phyloP scores from a whole-genome alignment of 176 grass and related monocot genomes.

The Triticum urartu region DNA sequence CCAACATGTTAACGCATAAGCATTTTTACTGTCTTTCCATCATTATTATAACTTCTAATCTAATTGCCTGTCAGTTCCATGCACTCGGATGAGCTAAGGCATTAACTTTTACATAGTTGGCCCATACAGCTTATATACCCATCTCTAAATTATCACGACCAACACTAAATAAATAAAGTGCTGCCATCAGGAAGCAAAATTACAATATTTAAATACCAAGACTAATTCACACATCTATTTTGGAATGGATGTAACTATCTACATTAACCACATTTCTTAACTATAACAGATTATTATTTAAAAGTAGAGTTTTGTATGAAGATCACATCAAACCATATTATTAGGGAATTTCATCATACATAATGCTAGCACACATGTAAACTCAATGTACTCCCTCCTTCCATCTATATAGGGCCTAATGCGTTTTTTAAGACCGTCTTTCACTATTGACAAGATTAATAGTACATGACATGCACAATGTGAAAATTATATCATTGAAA shows the following conservation, averaged over 20 bases:
- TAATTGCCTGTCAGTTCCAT: neutral
- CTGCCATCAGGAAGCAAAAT: neutral
- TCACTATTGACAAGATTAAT: too few species aligned
- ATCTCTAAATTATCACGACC: neutral
- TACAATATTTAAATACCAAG: neutral
- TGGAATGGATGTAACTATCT: neutral
- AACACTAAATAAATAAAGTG: neutral
- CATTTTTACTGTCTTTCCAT: neutral
- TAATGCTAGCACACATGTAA: neutral
- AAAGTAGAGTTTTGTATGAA: neutral
- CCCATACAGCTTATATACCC: neutral
- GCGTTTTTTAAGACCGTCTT: too few species aligned
- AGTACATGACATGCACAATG: too few species aligned
- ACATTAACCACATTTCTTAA: neutral
- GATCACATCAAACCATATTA: constrained; percentile 2
- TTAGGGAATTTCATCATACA: neutral
- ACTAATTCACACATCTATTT: neutral
- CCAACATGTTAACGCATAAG: neutral
- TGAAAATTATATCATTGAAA: too few species aligned
- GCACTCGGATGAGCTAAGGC: neutral
- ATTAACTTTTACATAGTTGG: neutral
- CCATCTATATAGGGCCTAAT: too few species aligned
- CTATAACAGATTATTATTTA: constrained; percentile 4
- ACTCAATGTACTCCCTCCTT: neutral
- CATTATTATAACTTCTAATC: neutral